Base-by-base conservation (phyloP, 345 rosid species). In the Psidium friedrichsthalianum region DNA sequence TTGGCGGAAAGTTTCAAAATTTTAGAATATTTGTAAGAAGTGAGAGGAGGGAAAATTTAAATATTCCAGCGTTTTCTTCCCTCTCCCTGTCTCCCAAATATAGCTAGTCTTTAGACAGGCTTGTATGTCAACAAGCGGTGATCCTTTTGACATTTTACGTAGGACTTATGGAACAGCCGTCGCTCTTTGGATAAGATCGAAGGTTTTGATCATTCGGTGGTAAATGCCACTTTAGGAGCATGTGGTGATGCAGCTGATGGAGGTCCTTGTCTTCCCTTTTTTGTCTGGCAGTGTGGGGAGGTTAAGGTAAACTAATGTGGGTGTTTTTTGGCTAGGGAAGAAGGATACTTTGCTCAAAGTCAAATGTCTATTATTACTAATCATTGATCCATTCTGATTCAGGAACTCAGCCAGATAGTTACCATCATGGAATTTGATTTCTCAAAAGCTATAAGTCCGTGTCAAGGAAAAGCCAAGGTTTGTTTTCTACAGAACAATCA, bases 161-260 rank as follows among this genome's bases (percentile, higher is more conserved):
- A 97, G 99, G 96, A 97, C 87, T 91, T 95, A 76, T 97, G 99
- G 98, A 94, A 88, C 29, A 95, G 98, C 85, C 96, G 93, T 12
- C 42, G 92, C 87, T 88, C 94, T 92, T 90, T 96, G 83, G 86
- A 88, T n/a, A 90, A 89, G 88, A 90, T 96, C 27, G 98, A 97
- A 92, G 99, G 98, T 80, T 95, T 97, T 89, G 96, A 94, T 85
- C 99, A 97, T 90, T 87, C 95, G 25, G 82, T 94, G 83, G 98
- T 92, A 54, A 96, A 97, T 92, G 84, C 92, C 64, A 94, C 93
- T 25, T 83, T 97, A 88, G 98, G 99, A 29, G 96, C 96, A 74
- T 96, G 96, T 87, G 97, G 96, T 88, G 92, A 92, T n/a, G 83
- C 91, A 42, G 87, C 90, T 29, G 92, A 90, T 87, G 95, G 94